Percentiles rank a stretch among this genome's conserved stretches.
Conservation (phyloP, 148 eudicot genomes). For the Dianthus caryophyllus region DNA sequence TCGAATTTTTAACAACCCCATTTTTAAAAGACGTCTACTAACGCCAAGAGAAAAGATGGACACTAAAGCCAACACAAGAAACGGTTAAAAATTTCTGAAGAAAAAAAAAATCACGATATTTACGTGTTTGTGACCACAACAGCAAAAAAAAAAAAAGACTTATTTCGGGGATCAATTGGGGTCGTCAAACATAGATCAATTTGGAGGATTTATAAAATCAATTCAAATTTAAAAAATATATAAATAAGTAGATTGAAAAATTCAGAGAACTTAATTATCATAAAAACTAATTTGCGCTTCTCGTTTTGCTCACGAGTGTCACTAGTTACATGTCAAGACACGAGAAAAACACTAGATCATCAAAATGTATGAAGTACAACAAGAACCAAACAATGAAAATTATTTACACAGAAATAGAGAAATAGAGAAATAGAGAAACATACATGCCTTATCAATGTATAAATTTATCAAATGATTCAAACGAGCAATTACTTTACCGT, state of each 20-base stretch:
- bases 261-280: neutral
- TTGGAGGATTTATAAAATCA: too few relatives aligned
- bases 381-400: too few relatives aligned
- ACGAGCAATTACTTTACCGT: neutral
- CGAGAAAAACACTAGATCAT: neutral
- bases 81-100: neutral
- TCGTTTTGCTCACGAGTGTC: neutral
- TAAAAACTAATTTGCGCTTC: neutral
- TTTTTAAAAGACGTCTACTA: neutral
- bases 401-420: neutral
- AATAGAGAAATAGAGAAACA: neutral
- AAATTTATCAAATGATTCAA: neutral
- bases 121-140: neutral
- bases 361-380: neutral
- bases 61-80: constrained; percentile 2
- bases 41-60: neutral
- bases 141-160: too few relatives aligned
- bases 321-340: neutral
- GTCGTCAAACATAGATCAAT: too few relatives aligned
- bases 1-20: neutral
- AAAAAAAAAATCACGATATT: neutral
- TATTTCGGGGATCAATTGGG: too few relatives aligned
- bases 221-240: too few relatives aligned
- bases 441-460: neutral
- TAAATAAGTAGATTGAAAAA: neutral